Conservation (phyloP, 148 eudicot genomes). For the Suaeda aralocaspica region DNA sequence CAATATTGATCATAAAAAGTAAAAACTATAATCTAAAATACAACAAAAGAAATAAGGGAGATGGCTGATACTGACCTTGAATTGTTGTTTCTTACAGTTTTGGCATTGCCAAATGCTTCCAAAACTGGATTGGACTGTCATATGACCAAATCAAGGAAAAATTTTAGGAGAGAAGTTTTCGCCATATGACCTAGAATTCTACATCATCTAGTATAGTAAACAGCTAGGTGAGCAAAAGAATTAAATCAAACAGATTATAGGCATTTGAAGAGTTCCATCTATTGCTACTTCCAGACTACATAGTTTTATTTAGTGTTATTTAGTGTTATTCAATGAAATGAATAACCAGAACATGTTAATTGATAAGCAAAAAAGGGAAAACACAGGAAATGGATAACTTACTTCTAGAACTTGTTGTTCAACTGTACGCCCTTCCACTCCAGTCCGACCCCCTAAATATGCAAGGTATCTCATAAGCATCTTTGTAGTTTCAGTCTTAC, state of each 20-base stretch:
- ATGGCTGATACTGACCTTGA: slow-evolving; percentile 59
- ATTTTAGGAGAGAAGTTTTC: background rate
- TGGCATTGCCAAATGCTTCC: slow-evolving; percentile 98
- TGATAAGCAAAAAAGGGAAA: slow-evolving; percentile 9
- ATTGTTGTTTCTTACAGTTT: slow-evolving; percentile 94
- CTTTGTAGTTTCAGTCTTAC: slow-evolving; percentile 97
- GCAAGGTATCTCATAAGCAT: slow-evolving; percentile 99
- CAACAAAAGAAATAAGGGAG: background rate
- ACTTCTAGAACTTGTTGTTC: slow-evolving; percentile 99
- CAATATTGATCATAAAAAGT: background rate
- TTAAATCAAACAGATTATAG: slow-evolving; percentile 8
- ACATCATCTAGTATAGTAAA: background rate
- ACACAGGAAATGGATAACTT: slow-evolving; percentile 26
- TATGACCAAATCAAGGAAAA: slow-evolving; percentile 16
- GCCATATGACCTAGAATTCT: too few relatives aligned
- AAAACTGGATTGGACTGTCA: slow-evolving; percentile 96
- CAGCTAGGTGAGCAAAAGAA: background rate
- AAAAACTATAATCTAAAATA: background rate
- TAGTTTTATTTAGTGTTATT: background rate
- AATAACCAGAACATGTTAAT: background rate
- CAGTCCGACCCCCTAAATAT: slow-evolving; percentile 83
- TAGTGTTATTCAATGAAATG: background rate
- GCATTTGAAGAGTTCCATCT: background rate
- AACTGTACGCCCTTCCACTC: slow-evolving; percentile 97
- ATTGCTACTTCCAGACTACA: background rate